Evolutionary conservation across 805 yeast genomes (phyloP).

Genomic region (Metschnikowia baotianmanensis): DNA sequence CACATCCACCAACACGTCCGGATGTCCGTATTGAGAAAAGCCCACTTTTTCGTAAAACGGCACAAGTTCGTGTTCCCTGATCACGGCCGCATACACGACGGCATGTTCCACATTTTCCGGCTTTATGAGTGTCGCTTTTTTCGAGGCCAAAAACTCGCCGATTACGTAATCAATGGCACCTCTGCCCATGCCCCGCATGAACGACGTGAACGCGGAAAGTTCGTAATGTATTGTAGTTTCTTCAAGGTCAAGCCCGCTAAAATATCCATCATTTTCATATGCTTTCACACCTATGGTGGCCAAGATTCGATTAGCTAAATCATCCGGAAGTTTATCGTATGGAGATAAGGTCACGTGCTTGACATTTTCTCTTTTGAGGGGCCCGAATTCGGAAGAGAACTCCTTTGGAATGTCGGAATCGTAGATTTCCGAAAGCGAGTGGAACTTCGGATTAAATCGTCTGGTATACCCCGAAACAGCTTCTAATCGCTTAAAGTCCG

Average conservation of each 20-base stretch:
- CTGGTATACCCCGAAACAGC: slow-evolving; percentile 22
- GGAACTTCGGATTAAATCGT: slow-evolving; percentile 22
- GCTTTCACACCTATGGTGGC: slow-evolving; percentile 27
- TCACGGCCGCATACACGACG: slow-evolving; percentile 38
- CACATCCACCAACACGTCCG: slow-evolving; percentile 16
- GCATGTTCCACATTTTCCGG: slow-evolving; percentile 19
- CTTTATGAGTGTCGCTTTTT: slow-evolving; percentile 1
- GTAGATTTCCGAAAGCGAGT: slow-evolving; percentile 21
- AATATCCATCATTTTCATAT: slow-evolving; percentile 4
- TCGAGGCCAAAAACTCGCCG: slow-evolving; percentile 14
- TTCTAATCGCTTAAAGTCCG: slow-evolving; percentile 23
- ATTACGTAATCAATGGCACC: slow-evolving; percentile 25
- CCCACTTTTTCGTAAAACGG: slow-evolving; percentile 42
- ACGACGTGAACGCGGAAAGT: slow-evolving; percentile 53
- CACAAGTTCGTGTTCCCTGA: slow-evolving; percentile 49
- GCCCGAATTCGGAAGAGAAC: slow-evolving; percentile 21
- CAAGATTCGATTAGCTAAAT: slow-evolving; percentile 23
- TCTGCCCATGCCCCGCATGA: slow-evolving; percentile 40
- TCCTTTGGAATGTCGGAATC: slow-evolving; percentile 29
- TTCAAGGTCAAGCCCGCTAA: neutral
- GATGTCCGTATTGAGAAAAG: slow-evolving; percentile 27
- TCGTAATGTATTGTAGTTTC: slow-evolving; percentile 29
- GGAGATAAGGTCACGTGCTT: slow-evolving; percentile 18
- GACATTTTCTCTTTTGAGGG: slow-evolving; percentile 17
- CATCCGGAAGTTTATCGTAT: slow-evolving; percentile 18